Percentiles rank a stretch among this genome's conserved stretches.
Evolutionary conservation across 2,329 filamentous ascomycete species (phyloP).

Genomic region (Drechslerella dactyloides): DNA sequence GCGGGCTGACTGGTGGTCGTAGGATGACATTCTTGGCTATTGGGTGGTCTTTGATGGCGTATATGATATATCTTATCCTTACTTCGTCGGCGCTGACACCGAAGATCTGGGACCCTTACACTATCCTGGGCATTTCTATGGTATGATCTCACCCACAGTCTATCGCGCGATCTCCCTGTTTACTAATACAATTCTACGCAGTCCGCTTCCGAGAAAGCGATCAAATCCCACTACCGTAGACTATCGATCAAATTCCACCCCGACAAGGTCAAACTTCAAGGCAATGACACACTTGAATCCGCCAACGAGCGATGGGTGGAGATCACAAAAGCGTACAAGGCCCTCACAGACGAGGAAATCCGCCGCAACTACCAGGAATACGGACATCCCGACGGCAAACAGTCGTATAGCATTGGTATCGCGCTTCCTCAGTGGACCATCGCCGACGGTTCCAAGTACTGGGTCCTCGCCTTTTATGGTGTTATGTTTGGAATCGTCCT

Average conservation of each 20-base stretch:
- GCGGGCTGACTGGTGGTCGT: conserved; percentile 5
- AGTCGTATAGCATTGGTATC: conserved; percentile 97
- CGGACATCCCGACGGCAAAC: conserved; percentile 96
- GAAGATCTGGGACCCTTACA: conserved; percentile 96
- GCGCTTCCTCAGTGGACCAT: conserved; percentile 92
- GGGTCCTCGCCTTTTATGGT: conserved; percentile 88
- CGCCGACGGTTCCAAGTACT: conserved; percentile 92
- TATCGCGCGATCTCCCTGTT: conserved; percentile 2
- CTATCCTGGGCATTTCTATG: conserved; percentile 85
- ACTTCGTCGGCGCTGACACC: conserved; percentile 61
- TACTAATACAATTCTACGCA: not conserved
- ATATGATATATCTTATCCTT: conserved; percentile 89
- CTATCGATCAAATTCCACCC: conserved; percentile 88
- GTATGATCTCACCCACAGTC: conserved; percentile 60
- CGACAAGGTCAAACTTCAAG: conserved; percentile 88
- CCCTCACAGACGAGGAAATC: conserved; percentile 94
- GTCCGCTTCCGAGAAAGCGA: conserved; percentile 84
- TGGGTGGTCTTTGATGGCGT: conserved; percentile 83
- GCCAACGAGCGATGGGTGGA: conserved; percentile 92
- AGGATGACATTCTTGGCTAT: conserved; percentile 66
- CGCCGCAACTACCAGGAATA: conserved; percentile 97
- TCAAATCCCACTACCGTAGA: conserved; percentile 87
- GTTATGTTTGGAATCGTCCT: conserved; percentile 84
- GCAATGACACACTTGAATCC: conserved; percentile 85
- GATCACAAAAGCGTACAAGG: conserved; percentile 96